These are phyloP conservation scores for Vitis hybrid DNA, from an alignment of 177 flowering plant species.

Conservation along the genomic window DNA sequence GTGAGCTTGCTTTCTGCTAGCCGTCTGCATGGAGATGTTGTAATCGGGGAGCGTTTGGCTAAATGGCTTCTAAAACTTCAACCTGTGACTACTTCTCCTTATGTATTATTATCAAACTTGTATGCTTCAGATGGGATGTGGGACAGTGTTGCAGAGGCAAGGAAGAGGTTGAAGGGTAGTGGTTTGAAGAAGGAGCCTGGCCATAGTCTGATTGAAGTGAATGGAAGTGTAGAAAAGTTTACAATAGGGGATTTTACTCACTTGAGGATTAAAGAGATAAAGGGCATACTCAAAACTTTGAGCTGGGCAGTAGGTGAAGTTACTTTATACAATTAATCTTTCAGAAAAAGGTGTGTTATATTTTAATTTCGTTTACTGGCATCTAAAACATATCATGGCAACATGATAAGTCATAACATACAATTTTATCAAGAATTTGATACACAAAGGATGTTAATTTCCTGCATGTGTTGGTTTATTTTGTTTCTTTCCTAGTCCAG, in stretches of 20 bases:
- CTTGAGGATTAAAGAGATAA: conserved; percentile 39
- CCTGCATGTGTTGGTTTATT: too few species aligned
- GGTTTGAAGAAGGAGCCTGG: conserved; percentile 68
- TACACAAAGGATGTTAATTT: too few species aligned
- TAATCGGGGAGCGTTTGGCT: conserved; percentile 53
- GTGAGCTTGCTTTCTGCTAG: conserved; percentile 80
- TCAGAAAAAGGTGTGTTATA: not conserved
- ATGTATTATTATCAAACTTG: conserved; percentile 65
- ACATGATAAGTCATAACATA: too few species aligned
- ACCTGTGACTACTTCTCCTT: conserved; percentile 62
- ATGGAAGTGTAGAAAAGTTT: conserved; percentile 55
- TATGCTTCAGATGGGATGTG: conserved; percentile 69
- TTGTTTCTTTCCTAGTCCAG: too few species aligned
- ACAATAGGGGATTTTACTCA: conserved; percentile 60
- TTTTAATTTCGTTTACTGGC: too few species aligned
- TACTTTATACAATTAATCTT: conserved; percentile 4
- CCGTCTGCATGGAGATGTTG: conserved; percentile 51
- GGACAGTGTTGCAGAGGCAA: conserved; percentile 59
- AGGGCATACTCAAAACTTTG: conserved; percentile 33
- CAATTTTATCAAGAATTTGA: too few species aligned
- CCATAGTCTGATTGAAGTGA: conserved; percentile 55
- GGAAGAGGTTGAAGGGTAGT: conserved; percentile 65
- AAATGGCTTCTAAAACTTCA: conserved; percentile 38
- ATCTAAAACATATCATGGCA: too few species aligned
- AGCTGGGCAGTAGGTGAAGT: conserved; percentile 32